A percentile compares a stretch with the other conserved stretches of the same genome.
Conservation (phyloP, 768 basidiomycete species). For the Lentinula aciculospora region DNA sequence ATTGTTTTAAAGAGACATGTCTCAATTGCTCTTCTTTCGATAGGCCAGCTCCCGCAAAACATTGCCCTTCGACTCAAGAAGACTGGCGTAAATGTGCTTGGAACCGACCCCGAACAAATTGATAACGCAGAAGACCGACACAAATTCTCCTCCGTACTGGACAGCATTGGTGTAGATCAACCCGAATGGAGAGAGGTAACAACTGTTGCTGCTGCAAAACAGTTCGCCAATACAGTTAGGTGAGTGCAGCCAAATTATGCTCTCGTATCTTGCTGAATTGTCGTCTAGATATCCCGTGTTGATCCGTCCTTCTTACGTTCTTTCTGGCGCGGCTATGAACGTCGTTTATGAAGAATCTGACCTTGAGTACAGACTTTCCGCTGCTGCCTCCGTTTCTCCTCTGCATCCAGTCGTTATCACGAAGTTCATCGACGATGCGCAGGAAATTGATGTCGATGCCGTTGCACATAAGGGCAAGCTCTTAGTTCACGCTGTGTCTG, state of each 20-base stretch:
- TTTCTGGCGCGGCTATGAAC: conserved; percentile 99
- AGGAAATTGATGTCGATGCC: conserved; percentile 97
- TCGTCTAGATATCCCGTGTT: conserved; percentile 83
- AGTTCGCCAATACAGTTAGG: conserved; percentile 83
- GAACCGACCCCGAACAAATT: conserved; percentile 92
- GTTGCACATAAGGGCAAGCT: conserved; percentile 92
- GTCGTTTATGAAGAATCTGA: conserved; percentile 90
- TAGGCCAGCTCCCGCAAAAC: conserved; percentile 97
- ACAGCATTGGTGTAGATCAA: conserved; percentile 93
- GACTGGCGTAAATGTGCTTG: conserved; percentile 86
- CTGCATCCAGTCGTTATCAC: conserved; percentile 97
- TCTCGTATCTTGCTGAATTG: conserved; percentile 6
- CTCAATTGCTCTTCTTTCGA: neutral
- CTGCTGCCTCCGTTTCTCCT: conserved; percentile 93
- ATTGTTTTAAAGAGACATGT: conserved; percentile 7
- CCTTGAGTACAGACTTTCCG: conserved; percentile 92
- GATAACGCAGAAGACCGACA: conserved; percentile 98
- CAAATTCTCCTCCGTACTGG: conserved; percentile 97
- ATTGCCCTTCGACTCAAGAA: conserved; percentile 94
- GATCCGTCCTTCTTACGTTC: conserved; percentile 96
- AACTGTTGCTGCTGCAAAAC: conserved; percentile 84
- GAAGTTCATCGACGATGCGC: conserved; percentile 97
- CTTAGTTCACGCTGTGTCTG: conserved; percentile 92
- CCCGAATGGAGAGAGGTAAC: conserved; percentile 94
- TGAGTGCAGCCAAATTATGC: conserved; percentile 24